Conservation (phyloP, 345 rosid species). For the Citrus reticulata region DNA sequence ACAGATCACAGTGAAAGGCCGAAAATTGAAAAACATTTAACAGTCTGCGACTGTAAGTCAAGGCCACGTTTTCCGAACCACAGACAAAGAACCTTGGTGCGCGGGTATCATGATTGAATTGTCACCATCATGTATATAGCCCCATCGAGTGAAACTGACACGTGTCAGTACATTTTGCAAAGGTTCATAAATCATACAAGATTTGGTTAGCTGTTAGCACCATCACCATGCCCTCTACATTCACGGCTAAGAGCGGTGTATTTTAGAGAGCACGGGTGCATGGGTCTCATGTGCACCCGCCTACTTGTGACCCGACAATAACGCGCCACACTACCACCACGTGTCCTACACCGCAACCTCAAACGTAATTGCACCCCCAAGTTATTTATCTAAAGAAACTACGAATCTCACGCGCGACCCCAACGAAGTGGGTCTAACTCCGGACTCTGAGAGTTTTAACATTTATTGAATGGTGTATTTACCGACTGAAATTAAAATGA, state of each 20-base stretch:
- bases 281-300: conserved; percentile 32
- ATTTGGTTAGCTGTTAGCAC: conserved; percentile 1
- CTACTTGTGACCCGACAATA: conserved; percentile 17
- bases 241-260: background rate
- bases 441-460: background rate
- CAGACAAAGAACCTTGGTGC: conserved; percentile 1
- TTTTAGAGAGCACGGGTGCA: conserved; percentile 10
- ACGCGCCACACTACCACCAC: conserved; percentile 21
- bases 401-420: conserved; percentile 10
- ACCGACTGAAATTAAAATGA: too few relatives aligned
- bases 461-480: too few relatives aligned
- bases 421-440: background rate
- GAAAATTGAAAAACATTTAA: background rate
- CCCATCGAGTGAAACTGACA: conserved; percentile 21
- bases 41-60: background rate
- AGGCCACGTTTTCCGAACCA: background rate
- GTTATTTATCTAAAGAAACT: background rate
- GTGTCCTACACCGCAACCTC: conserved; percentile 9
- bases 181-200: background rate
- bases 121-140: conserved; percentile 18
- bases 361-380: conserved; percentile 15
- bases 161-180: conserved; percentile 16
- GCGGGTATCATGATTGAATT: conserved; percentile 10
- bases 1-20: background rate
- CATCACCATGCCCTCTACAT: background rate